A percentile compares a stretch with the other conserved stretches of the same genome.
phyloP scores from a whole-genome alignment of 805 yeast genomes.

The Metschnikowia colocasiae region DNA sequence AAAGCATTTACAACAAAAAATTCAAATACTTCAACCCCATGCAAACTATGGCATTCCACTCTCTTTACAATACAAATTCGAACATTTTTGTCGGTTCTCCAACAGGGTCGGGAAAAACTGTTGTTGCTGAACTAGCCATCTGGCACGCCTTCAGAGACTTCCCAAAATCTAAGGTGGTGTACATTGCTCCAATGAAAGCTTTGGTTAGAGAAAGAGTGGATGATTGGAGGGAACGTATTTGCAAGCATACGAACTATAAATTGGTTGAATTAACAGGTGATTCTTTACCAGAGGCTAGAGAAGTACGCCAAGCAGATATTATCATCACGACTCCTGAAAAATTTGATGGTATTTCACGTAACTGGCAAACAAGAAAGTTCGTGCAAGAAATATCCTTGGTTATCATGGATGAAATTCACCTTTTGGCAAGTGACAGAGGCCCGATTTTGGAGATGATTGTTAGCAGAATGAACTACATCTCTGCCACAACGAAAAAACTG shows the following conservation, averaged over 20 bases:
- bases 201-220: slow-evolving; percentile 78
- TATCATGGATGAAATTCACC: slow-evolving; percentile 82
- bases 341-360: slow-evolving; percentile 83
- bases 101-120: slow-evolving; percentile 97
- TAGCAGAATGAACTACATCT: slow-evolving; percentile 75
- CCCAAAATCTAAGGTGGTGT: slow-evolving; percentile 78
- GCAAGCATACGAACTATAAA: slow-evolving; percentile 42
- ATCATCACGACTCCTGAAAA: slow-evolving; percentile 84
- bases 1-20: slow-evolving; percentile 58
- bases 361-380: slow-evolving; percentile 76
- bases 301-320: slow-evolving; percentile 65
- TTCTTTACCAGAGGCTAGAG: slow-evolving; percentile 66
- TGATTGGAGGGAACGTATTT: slow-evolving; percentile 65
- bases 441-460: slow-evolving; percentile 86
- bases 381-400: slow-evolving; percentile 72
- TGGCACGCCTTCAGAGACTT: slow-evolving; percentile 90
- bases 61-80: slow-evolving; percentile 72
- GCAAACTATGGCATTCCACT: slow-evolving; percentile 96
- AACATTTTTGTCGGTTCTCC: slow-evolving; percentile 95
- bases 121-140: slow-evolving; percentile 93
- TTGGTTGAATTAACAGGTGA: slow-evolving; percentile 83
- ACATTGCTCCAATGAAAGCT: slow-evolving; percentile 89
- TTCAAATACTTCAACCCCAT: slow-evolving; percentile 93
- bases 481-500: slow-evolving; percentile 56
- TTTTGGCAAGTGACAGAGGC: slow-evolving; percentile 81